Conservation (phyloP, 2,329 filamentous ascomycete genomes). For the Geosmithia putterillii region DNA sequence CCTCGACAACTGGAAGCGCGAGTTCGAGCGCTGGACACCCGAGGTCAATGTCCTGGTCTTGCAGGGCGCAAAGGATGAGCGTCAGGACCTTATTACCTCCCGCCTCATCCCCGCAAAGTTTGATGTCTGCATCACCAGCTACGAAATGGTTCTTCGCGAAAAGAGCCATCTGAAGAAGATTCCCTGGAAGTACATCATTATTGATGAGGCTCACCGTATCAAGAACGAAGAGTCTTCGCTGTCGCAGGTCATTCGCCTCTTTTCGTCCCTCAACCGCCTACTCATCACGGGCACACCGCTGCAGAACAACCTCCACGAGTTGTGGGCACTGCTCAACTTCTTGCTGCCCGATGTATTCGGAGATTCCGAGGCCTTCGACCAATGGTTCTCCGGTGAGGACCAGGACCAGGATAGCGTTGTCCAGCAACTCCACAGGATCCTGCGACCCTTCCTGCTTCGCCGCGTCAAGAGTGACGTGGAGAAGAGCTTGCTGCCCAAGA, state of each 20-base stretch:
- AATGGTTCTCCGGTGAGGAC: slow-evolving; percentile 90
- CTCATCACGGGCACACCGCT: slow-evolving; percentile 94
- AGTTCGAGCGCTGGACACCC: slow-evolving; percentile 88
- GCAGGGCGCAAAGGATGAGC: slow-evolving; percentile 91
- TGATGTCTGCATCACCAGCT: slow-evolving; percentile 95
- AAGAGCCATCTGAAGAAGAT: slow-evolving; percentile 94
- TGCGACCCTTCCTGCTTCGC: slow-evolving; percentile 86
- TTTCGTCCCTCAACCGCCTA: slow-evolving; percentile 88
- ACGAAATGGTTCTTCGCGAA: slow-evolving; percentile 96
- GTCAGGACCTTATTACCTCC: slow-evolving; percentile 76
- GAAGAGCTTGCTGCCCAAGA: slow-evolving; percentile 94
- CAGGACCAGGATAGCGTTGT: slow-evolving; percentile 92
- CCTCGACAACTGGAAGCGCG: slow-evolving; percentile 94
- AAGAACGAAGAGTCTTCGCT: slow-evolving; percentile 98
- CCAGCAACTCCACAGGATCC: slow-evolving; percentile 84
- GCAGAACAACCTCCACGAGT: slow-evolving; percentile 95
- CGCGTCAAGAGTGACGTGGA: slow-evolving; percentile 97
- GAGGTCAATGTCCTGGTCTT: slow-evolving; percentile 90
- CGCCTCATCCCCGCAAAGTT: slow-evolving; percentile 90
- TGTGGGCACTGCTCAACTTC: slow-evolving; percentile 97
- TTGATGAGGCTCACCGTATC: slow-evolving; percentile 95
- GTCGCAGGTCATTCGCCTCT: slow-evolving; percentile 90
- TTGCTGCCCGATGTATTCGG: slow-evolving; percentile 96
- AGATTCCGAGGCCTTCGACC: slow-evolving; percentile 90
- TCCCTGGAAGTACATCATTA: slow-evolving; percentile 99